Evolutionary conservation across 2,329 filamentous ascomycete genomes (phyloP).

Genomic region (Aureobasidium lini): DNA sequence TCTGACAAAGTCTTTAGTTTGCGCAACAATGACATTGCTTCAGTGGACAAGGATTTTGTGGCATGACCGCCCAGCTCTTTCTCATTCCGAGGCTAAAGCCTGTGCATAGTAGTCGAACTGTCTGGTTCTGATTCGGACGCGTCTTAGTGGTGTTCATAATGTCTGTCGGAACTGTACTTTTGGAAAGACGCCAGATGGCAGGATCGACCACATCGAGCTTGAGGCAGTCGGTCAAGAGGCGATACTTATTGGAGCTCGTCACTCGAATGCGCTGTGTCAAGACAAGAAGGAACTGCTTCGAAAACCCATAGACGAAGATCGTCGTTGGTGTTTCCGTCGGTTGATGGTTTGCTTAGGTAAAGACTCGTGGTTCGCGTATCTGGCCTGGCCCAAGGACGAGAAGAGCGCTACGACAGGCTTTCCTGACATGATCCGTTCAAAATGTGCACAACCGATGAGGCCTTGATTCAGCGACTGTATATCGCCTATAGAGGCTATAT

Average conservation of each 20-base stretch:
- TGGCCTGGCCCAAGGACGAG: not conserved
- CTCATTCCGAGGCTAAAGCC: not conserved
- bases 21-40: not conserved
- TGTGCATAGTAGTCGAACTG: not conserved
- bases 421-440: not conserved
- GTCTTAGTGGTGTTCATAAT: not conserved
- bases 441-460: too few species aligned
- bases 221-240: not conserved
- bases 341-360: not conserved
- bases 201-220: not conserved
- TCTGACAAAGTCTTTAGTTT: not conserved
- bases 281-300: not conserved
- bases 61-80: not conserved
- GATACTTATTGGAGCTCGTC: not conserved
- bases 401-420: conserved; percentile 2
- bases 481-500: too few species aligned
- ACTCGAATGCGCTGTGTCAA: not conserved
- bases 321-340: not conserved
- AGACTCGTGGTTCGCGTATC: not conserved
- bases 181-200: not conserved
- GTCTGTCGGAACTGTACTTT: not conserved
- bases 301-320: too few species aligned
- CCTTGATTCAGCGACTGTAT: too few species aligned
- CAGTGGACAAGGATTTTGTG: not conserved
- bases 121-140: not conserved